Percentiles rank a stretch among this genome's conserved stretches.
Conservation (phyloP, 2,329 filamentous ascomycete genomes). For the Helotiales sp. region DNA sequence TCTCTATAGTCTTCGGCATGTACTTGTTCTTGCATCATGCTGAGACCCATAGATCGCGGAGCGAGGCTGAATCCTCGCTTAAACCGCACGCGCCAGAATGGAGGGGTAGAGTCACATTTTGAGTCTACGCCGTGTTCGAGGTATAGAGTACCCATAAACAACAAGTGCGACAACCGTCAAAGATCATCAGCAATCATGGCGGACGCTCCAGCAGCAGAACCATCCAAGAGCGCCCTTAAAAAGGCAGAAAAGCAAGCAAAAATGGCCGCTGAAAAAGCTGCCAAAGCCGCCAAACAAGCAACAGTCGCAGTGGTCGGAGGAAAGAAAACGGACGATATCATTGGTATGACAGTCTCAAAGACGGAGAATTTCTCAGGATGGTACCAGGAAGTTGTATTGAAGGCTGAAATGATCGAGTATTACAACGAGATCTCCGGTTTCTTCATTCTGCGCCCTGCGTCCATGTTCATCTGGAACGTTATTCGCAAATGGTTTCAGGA, state of each 20-base stretch:
- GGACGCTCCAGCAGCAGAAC: constrained; percentile 34
- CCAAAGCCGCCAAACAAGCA: constrained; percentile 59
- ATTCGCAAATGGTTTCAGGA: constrained; percentile 68
- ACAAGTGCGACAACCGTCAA: neutral
- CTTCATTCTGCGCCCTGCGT: constrained; percentile 80
- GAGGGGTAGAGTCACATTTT: constrained; percentile 3
- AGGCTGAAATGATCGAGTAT: constrained; percentile 97
- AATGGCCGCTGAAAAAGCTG: constrained; percentile 60
- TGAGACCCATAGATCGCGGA: neutral
- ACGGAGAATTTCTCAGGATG: constrained; percentile 85
- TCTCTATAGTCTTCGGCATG: too few relatives aligned
- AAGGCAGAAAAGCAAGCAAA: constrained; percentile 66
- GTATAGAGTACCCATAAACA: neutral
- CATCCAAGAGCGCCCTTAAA: constrained; percentile 64
- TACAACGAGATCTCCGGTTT: constrained; percentile 92
- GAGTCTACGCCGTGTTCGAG: constrained; percentile 6
- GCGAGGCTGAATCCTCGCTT: constrained; percentile 13
- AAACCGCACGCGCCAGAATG: neutral
- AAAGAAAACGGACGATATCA: constrained; percentile 68
- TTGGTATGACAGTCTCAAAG: constrained; percentile 86
- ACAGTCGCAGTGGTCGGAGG: constrained; percentile 53
- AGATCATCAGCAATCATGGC: constrained; percentile 17
- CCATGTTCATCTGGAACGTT: constrained; percentile 67
- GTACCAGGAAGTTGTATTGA: constrained; percentile 97
- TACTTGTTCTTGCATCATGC: too few relatives aligned